Percentiles rank a stretch among this genome's conserved stretches.
phyloP scores from a whole-genome alignment of 805 yeast species.

The Zygosaccharomyces bailii region DNA sequence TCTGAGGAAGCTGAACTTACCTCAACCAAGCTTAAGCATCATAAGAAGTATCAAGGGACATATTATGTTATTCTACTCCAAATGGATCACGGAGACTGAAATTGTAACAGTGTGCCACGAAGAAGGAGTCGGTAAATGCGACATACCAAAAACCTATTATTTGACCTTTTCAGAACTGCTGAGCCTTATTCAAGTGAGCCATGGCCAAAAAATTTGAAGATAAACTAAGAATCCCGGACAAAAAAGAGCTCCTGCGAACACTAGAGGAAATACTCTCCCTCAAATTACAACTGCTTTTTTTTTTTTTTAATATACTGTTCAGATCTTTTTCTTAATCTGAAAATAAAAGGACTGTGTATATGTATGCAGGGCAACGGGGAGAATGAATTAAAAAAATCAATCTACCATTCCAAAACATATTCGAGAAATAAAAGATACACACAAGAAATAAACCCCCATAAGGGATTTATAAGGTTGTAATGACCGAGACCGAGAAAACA shows the following conservation, averaged over 20 bases:
- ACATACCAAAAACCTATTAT: neutral
- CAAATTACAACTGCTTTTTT: too few species aligned
- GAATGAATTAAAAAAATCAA: neutral
- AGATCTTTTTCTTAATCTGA: too few species aligned
- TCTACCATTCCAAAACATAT: neutral
- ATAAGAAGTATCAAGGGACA: slow-evolving; percentile 12
- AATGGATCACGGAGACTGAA: slow-evolving; percentile 22
- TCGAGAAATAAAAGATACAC: neutral
- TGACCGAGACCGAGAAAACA: slow-evolving; percentile 15
- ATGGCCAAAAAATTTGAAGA: too few species aligned
- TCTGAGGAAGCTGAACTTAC: slow-evolving; percentile 23
- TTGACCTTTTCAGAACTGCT: slow-evolving; percentile 2
- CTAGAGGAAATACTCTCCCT: too few species aligned
- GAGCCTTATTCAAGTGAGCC: neutral
- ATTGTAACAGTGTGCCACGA: slow-evolving; percentile 21
- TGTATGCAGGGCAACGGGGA: too few species aligned
- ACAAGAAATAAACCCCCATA: neutral
- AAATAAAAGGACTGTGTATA: too few species aligned
- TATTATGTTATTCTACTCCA: slow-evolving; percentile 21
- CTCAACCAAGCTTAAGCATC: neutral
- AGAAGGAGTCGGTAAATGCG: too few species aligned
- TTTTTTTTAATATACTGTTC: too few species aligned
- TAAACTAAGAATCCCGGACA: too few species aligned
- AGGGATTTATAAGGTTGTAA: neutral
- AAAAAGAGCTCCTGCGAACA: too few species aligned